Conservation (phyloP, 2,329 filamentous ascomycete species). For the Sodiomyces alkalinus region DNA sequence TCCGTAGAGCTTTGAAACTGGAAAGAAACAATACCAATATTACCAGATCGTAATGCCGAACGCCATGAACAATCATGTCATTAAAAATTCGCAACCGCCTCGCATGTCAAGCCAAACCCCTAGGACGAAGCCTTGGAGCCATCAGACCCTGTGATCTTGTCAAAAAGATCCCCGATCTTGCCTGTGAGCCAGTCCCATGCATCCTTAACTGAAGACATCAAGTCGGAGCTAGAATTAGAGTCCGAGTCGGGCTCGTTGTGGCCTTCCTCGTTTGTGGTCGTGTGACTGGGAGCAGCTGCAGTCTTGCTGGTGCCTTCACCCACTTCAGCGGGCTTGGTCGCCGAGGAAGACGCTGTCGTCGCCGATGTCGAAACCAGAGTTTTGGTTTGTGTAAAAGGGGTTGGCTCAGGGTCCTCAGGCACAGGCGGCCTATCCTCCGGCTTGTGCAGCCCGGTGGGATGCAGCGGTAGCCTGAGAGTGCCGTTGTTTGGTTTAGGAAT, state of each 20-base stretch:
- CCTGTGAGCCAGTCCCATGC: slow-evolving; percentile 38
- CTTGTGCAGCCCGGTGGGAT: slow-evolving; percentile 46
- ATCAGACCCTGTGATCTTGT: slow-evolving; percentile 24
- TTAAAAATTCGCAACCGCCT: too few relatives aligned
- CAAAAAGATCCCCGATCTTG: slow-evolving; percentile 30
- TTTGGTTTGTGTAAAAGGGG: too few relatives aligned
- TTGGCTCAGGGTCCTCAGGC: slow-evolving; percentile 35
- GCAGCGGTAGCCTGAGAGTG: slow-evolving; percentile 59
- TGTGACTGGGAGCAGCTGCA: slow-evolving; percentile 3
- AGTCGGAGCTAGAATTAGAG: slow-evolving; percentile 13
- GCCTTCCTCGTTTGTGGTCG: slow-evolving; percentile 9
- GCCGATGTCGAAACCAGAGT: too few relatives aligned
- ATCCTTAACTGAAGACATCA: slow-evolving; percentile 15
- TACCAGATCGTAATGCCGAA: too few relatives aligned
- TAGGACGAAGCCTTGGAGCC: too few relatives aligned
- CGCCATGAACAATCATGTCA: too few relatives aligned
- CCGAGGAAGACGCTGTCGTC: slow-evolving; percentile 4
- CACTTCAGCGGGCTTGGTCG: slow-evolving; percentile 8
- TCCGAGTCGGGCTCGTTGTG: slow-evolving; percentile 15
- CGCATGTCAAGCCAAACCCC: too few relatives aligned
- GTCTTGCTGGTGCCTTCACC: slow-evolving; percentile 4
- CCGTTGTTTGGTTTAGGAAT: slow-evolving; percentile 70
- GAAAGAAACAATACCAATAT: too few relatives aligned
- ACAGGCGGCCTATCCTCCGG: slow-evolving; percentile 29
- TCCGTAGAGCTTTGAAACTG: too few relatives aligned